A percentile compares a stretch with the other conserved stretches of the same genome.
Conservation (phyloP, 2,329 filamentous ascomycete genomes). For the Cladosporium sp. region DNA sequence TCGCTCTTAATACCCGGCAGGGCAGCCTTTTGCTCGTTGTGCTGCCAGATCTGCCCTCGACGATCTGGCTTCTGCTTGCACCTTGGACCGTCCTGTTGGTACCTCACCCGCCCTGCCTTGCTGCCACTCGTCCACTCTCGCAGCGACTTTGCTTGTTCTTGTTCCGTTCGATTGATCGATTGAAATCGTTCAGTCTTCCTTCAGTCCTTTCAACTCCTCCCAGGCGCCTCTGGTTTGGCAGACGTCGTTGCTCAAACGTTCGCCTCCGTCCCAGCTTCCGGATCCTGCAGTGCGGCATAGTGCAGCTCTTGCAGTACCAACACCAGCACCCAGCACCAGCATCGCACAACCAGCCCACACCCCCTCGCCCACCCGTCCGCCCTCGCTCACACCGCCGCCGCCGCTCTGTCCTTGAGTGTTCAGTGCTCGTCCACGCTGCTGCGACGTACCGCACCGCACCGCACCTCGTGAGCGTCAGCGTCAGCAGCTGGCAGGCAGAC, state of each 20-base stretch:
- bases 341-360: constrained; percentile 7
- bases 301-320: neutral
- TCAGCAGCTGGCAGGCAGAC: constrained; percentile 16
- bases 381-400: constrained; percentile 9
- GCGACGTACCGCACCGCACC: constrained; percentile 14
- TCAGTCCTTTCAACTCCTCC: constrained; percentile 5
- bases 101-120: constrained; percentile 11
- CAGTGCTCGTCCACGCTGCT: constrained; percentile 7
- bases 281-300: constrained; percentile 10
- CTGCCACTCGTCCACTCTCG: neutral
- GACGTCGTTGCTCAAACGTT: constrained; percentile 12
- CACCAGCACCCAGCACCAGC: constrained; percentile 5
- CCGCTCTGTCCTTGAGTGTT: constrained; percentile 5
- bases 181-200: neutral
- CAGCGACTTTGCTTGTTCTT: neutral
- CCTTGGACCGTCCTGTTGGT: constrained; percentile 14
- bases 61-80: constrained; percentile 13
- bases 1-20: constrained; percentile 20
- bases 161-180: neutral
- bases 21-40: constrained; percentile 14
- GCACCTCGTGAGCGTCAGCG: constrained; percentile 17
- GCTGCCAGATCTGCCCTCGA: constrained; percentile 18
- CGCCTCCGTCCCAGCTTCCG: constrained; percentile 14
- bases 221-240: neutral
- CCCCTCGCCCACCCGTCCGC: constrained; percentile 1